Base-by-base conservation (phyloP, 73 alveolate genomes). In the Durusdinium trenchii region DNA sequence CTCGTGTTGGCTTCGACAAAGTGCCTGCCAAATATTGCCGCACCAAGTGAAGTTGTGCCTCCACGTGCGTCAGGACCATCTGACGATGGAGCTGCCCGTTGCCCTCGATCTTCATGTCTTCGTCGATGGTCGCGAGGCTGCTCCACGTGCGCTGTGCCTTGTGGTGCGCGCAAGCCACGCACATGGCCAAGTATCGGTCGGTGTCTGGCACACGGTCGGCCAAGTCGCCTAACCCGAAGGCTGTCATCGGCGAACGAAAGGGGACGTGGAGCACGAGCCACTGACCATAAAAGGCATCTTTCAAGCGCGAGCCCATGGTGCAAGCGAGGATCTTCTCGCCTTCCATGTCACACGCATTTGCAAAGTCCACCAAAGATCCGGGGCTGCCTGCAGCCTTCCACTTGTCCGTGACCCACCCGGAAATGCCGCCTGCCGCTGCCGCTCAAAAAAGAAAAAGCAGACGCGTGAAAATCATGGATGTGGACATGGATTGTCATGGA, bases 231-330 rank as follows among this genome's bases (percentile, higher is more conserved):
- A 2, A 30, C 6, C 0, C 0, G 73, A 83, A 40, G 36, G 46
- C 76, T n/a, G n/a, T n/a, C 16, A 3, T 6, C 38, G 32, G 7
- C 1, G 20, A 9, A 9, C 35, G 73, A 75, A 83, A 83, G 52
- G 94, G 94, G 48, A 83, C 75, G 76, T 83, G 23, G 42, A 83
- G 94, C 94, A 28, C 43, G 40, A 83, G 45, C 94, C 94, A 83
- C 36, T 83, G 94, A 30, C 94, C 94, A 40, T 48, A 83, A 50
- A 48, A 83, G 48, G 3, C 48, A 60, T 83, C 94, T 36, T 48
- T 47, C 36, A 83, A 35, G 0, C 76, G 73, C 14, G 76, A 48
- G 42, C 43, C 52, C 94, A 28, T 83, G n/a, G 47, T 47, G 0
- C 67, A 52, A 30, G 94, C 94, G 23, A 83, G 36, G 7, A 83